A percentile compares a stretch with the other conserved stretches of the same genome.
Evolutionary conservation across 805 yeast species (phyloP).

Genomic region (Komagataella mondaviorum): DNA sequence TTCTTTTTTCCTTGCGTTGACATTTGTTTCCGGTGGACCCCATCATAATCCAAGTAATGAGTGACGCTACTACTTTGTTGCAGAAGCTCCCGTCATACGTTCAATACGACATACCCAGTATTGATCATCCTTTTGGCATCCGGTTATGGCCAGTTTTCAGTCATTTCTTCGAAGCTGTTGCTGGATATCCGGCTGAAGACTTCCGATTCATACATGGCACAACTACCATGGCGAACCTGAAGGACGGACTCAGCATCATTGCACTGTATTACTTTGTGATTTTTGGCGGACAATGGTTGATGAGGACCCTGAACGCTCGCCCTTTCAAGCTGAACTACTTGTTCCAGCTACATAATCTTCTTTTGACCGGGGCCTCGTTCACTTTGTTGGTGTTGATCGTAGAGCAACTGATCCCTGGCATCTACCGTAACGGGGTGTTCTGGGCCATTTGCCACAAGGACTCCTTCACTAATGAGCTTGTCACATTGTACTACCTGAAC

Average conservation of each 20-base stretch:
- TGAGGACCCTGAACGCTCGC: constrained; percentile 33
- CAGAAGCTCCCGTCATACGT: constrained; percentile 1
- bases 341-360: constrained; percentile 78
- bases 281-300: constrained; percentile 70
- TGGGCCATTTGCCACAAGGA: constrained; percentile 68
- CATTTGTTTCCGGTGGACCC: not conserved
- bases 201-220: constrained; percentile 55
- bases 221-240: constrained; percentile 55
- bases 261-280: constrained; percentile 64
- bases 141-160: constrained; percentile 60
- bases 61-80: not conserved
- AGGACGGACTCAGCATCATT: constrained; percentile 37
- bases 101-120: constrained; percentile 3
- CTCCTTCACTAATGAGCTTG: constrained; percentile 78
- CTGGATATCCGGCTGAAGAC: constrained; percentile 48
- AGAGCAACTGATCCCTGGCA: constrained; percentile 79
- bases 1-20: not conserved
- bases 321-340: constrained; percentile 64
- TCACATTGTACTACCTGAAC: constrained; percentile 78
- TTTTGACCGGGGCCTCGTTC: constrained; percentile 58
- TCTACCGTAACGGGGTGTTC: constrained; percentile 62
- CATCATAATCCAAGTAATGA: not conserved
- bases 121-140: constrained; percentile 40
- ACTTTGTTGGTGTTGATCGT: constrained; percentile 51
- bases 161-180: constrained; percentile 25